Percentiles rank a stretch among this genome's conserved stretches.
These are phyloP conservation scores for Saussurea involucrata DNA, from an alignment of 129 eudicot genomes.

Conservation along the genomic window DNA sequence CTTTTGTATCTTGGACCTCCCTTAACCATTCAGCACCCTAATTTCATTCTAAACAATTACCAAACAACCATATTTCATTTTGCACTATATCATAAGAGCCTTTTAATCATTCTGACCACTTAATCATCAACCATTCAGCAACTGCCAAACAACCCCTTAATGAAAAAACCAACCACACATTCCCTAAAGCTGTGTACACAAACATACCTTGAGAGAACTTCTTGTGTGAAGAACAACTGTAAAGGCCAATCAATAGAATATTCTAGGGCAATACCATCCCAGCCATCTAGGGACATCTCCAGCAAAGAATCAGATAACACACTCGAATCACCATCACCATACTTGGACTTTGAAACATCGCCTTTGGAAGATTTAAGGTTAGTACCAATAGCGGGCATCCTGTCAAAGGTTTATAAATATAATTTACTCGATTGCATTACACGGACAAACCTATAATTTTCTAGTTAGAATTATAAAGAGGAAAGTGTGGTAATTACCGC, in stretches of 20 bases:
- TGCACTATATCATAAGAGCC: too few species aligned
- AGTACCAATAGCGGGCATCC: slow-evolving; percentile 76
- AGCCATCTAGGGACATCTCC: slow-evolving; percentile 86
- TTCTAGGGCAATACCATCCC: slow-evolving; percentile 97
- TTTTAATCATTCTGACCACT: too few species aligned
- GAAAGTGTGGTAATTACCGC: slow-evolving; percentile 38
- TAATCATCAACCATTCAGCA: too few species aligned
- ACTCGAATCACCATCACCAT: slow-evolving; percentile 58
- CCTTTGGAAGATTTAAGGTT: slow-evolving; percentile 59
- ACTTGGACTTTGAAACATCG: slow-evolving; percentile 57
- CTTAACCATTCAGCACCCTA: too few species aligned
- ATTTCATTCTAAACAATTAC: too few species aligned
- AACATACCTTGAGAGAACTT: slow-evolving; percentile 84
- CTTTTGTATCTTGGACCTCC: too few species aligned
- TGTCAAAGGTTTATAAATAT: slow-evolving; percentile 20
- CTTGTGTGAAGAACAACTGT: slow-evolving; percentile 89
- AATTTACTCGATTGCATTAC: neutral
- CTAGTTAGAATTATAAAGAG: neutral
- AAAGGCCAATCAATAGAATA: slow-evolving; percentile 97
- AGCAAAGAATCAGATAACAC: slow-evolving; percentile 46
- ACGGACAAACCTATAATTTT: neutral
- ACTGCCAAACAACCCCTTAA: too few species aligned
- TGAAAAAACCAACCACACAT: too few species aligned
- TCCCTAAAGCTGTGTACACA: neutral
- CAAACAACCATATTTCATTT: too few species aligned